These are phyloP conservation scores for Chrysoporthe puriensis DNA, from an alignment of 2,329 filamentous ascomycete genomes.

Conservation along the genomic window DNA sequence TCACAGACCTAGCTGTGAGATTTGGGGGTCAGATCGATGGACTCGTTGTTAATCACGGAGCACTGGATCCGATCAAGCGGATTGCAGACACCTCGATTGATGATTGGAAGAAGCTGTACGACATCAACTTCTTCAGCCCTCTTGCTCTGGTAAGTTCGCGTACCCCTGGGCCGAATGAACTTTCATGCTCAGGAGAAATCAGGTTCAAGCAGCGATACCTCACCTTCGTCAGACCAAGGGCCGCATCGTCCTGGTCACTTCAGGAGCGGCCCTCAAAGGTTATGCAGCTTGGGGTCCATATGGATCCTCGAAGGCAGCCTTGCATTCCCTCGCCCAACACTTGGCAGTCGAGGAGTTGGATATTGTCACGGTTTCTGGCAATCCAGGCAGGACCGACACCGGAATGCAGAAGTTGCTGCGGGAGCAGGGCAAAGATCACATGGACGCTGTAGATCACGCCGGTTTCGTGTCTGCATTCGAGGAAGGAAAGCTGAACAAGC, in stretches of 20 bases:
- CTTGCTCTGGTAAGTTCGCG: constrained; percentile 68
- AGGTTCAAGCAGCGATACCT: constrained; percentile 73
- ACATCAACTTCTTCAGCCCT: constrained; percentile 86
- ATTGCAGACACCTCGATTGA: constrained; percentile 69
- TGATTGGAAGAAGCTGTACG: constrained; percentile 76
- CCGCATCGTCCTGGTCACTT: constrained; percentile 77
- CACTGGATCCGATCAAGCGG: constrained; percentile 73
- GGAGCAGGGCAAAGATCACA: constrained; percentile 55
- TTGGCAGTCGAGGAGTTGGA: constrained; percentile 76
- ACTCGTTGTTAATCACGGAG: constrained; percentile 86
- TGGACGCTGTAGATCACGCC: constrained; percentile 62
- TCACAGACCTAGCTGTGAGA: constrained; percentile 66
- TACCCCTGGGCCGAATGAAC: background rate
- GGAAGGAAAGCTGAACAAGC: constrained; percentile 72
- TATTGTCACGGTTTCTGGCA: constrained; percentile 72
- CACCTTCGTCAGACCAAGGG: constrained; percentile 71
- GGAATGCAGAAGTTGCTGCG: constrained; percentile 87
- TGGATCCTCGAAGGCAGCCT: constrained; percentile 78
- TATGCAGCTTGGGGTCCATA: constrained; percentile 81
- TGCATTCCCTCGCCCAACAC: constrained; percentile 78
- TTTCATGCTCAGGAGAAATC: constrained; percentile 21
- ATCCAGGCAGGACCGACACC: constrained; percentile 84
- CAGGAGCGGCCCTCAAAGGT: constrained; percentile 69
- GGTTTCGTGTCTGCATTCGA: constrained; percentile 72
- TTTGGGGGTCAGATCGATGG: constrained; percentile 77